Evolutionary conservation across 1,284 basidiomycete genomes (phyloP).

Genomic region (Porogramme epimiltina): DNA sequence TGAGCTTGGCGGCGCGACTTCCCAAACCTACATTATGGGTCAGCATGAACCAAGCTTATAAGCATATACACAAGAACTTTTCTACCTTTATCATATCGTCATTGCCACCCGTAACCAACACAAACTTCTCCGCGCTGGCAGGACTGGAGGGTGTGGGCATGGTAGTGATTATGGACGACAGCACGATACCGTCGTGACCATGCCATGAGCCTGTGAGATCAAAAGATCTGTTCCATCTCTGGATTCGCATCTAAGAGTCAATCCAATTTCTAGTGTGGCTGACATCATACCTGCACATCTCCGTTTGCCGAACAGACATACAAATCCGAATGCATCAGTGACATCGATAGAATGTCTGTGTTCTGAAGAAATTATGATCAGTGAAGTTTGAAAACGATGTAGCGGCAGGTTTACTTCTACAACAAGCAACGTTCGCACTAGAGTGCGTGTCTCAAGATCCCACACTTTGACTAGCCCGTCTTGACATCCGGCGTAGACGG

Average conservation of each 20-base stretch:
- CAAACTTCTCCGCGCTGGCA: slow-evolving; percentile 33
- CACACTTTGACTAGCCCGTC: slow-evolving; percentile 92
- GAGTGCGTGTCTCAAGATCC: slow-evolving; percentile 87
- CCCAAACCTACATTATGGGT: slow-evolving; percentile 52
- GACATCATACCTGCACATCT: slow-evolving; percentile 59
- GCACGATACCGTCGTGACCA: slow-evolving; percentile 79
- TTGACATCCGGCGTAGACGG: slow-evolving; percentile 91
- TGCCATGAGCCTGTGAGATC: slow-evolving; percentile 81
- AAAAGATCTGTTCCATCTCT: slow-evolving; percentile 84
- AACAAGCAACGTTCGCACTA: slow-evolving; percentile 85
- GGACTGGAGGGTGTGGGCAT: slow-evolving; percentile 14
- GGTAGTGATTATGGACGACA: slow-evolving; percentile 70
- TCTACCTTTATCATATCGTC: slow-evolving; percentile 81
- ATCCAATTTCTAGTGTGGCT: no score
- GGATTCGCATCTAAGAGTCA: slow-evolving; percentile 1
- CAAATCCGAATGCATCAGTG: slow-evolving; percentile 74
- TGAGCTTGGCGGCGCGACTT: slow-evolving; percentile 39
- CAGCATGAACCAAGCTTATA: not conserved
- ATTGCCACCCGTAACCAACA: slow-evolving; percentile 81
- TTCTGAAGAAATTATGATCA: no score
- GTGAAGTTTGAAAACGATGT: no score
- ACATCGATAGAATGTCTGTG: slow-evolving; percentile 80
- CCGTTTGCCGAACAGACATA: slow-evolving; percentile 88
- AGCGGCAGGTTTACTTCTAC: slow-evolving; percentile 58
- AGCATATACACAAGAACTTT: no score